A percentile compares a stretch with the other conserved stretches of the same genome.
phyloP scores from a whole-genome alignment of 169 alveolate species.

The Plasmodium billcollinsi region DNA sequence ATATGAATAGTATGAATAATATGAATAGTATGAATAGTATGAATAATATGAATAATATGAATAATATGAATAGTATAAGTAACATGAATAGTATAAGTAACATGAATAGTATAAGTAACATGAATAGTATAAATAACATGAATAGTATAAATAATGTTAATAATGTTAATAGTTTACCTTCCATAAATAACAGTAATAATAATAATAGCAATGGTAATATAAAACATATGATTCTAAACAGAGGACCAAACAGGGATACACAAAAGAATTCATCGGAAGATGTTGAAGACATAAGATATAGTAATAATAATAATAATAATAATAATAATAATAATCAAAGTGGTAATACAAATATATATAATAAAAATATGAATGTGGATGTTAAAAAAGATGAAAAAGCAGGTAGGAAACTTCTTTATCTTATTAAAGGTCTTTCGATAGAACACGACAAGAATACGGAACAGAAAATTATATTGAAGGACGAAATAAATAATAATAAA shows the following conservation, averaged over 20 bases:
- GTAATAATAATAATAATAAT: background rate
- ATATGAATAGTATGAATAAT: too few relatives aligned
- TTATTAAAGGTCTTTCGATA: conserved; percentile 41
- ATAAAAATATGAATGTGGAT: background rate
- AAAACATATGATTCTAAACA: background rate
- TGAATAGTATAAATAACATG: too few relatives aligned
- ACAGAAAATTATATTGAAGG: background rate
- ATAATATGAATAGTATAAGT: too few relatives aligned
- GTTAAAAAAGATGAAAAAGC: conserved; percentile 21
- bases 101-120: too few relatives aligned
- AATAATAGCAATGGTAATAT: background rate
- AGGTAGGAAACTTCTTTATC: conserved; percentile 28
- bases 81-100: too few relatives aligned
- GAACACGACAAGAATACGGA: background rate
- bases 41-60: too few relatives aligned
- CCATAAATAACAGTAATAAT: too few relatives aligned
- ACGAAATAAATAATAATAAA: background rate
- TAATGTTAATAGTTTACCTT: too few relatives aligned
- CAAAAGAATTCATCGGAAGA: too few relatives aligned
- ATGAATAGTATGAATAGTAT: too few relatives aligned
- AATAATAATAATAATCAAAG: background rate
- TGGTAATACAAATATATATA: background rate
- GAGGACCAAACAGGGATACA: background rate
- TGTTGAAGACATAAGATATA: background rate
- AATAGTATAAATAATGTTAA: too few relatives aligned